These are phyloP conservation scores for Coprinellus micaceus DNA, from an alignment of 768 basidiomycete species.

Conservation along the genomic window DNA sequence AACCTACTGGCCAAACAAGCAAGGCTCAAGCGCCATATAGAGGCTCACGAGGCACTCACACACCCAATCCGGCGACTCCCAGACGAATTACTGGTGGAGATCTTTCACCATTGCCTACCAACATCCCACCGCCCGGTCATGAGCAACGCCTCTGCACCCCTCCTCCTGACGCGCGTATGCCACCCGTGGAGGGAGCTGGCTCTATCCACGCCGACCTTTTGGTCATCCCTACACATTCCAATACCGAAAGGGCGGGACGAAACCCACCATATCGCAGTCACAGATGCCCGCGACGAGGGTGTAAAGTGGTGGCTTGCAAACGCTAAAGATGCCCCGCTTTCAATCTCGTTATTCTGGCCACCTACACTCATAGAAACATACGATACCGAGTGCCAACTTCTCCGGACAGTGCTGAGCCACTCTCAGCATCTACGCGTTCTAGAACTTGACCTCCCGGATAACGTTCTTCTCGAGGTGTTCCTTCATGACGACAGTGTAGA, in stretches of 20 bases:
- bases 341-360: neutral
- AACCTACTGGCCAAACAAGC: neutral
- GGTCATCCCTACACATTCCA: constrained; percentile 10
- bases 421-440: neutral
- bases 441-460: neutral
- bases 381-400: neutral
- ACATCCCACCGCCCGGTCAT: constrained; percentile 9
- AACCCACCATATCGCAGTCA: neutral
- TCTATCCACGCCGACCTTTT: constrained; percentile 11
- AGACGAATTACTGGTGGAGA: constrained; percentile 12
- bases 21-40: neutral
- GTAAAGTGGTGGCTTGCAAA: neutral
- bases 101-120: constrained; percentile 15
- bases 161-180: constrained; percentile 13
- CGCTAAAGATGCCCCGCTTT: neutral
- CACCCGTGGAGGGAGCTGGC: constrained; percentile 12
- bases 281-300: neutral
- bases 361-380: neutral
- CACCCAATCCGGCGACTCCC: constrained; percentile 5
- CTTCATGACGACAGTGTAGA: neutral
- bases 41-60: neutral
- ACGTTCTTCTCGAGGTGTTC: neutral
- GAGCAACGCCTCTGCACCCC: constrained; percentile 4
- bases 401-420: neutral
- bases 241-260: neutral